Evolutionary conservation across 2,329 filamentous ascomycete species (phyloP).

Genomic region (Decorospora gaudefroyi): DNA sequence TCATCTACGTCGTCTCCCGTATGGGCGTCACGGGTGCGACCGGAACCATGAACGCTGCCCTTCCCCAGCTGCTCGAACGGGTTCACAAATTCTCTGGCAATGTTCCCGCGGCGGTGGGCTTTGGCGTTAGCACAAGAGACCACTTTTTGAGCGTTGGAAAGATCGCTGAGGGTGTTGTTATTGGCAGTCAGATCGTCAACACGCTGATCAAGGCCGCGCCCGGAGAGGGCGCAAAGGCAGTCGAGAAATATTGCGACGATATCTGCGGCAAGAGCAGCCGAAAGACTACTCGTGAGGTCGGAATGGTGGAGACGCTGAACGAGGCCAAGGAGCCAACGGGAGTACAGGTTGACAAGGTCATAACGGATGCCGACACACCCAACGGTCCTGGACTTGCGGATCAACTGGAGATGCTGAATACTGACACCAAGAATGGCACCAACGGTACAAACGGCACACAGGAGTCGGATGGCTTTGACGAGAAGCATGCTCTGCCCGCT

Average conservation of each 20-base stretch:
- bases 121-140: slow-evolving; percentile 92
- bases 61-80: slow-evolving; percentile 78
- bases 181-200: slow-evolving; percentile 92
- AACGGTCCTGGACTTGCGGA: slow-evolving; percentile 73
- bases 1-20: slow-evolving; percentile 97
- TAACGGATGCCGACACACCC: slow-evolving; percentile 62
- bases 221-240: slow-evolving; percentile 69
- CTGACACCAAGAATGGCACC: slow-evolving; percentile 49
- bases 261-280: slow-evolving; percentile 63
- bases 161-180: slow-evolving; percentile 91
- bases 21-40: slow-evolving; percentile 95
- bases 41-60: slow-evolving; percentile 76
- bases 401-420: slow-evolving; percentile 81
- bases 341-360: slow-evolving; percentile 70
- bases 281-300: slow-evolving; percentile 66
- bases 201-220: slow-evolving; percentile 70
- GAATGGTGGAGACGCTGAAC: slow-evolving; percentile 69
- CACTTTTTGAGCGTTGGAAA: slow-evolving; percentile 86
- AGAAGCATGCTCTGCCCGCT: slow-evolving; percentile 67
- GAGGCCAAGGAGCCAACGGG: slow-evolving; percentile 64
- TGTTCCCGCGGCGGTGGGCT: slow-evolving; percentile 88
- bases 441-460: slow-evolving; percentile 4
- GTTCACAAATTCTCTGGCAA: slow-evolving; percentile 93
- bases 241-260: slow-evolving; percentile 84
- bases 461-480: slow-evolving; percentile 37